Conservation (phyloP, 2,329 filamentous ascomycete genomes). For the Claviceps cyperi region DNA sequence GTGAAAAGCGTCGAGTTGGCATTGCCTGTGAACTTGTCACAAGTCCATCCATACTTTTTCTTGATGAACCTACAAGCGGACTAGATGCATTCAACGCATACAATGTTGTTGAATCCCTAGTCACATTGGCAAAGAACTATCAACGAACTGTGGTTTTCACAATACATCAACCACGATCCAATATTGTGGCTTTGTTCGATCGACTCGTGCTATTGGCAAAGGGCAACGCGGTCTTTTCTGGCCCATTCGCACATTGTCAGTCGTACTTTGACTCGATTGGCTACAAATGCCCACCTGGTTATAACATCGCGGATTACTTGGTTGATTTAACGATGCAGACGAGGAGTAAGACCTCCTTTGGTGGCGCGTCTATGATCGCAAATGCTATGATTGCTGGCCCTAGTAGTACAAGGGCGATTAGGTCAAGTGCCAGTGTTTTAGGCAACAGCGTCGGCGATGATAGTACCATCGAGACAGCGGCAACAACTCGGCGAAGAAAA, state of each 20-base stretch:
- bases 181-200: slow-evolving; percentile 95
- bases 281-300: slow-evolving; percentile 85
- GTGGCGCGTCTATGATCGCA: slow-evolving; percentile 36
- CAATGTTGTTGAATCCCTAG: slow-evolving; percentile 92
- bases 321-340: slow-evolving; percentile 98
- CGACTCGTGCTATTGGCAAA: slow-evolving; percentile 81
- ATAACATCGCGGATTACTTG: slow-evolving; percentile 97
- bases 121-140: slow-evolving; percentile 88
- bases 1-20: slow-evolving; percentile 88
- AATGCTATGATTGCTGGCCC: slow-evolving; percentile 58
- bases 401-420: slow-evolving; percentile 77
- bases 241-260: slow-evolving; percentile 78
- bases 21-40: slow-evolving; percentile 97
- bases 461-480: slow-evolving; percentile 43
- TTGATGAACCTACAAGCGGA: slow-evolving; percentile 94
- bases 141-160: slow-evolving; percentile 96
- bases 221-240: slow-evolving; percentile 84
- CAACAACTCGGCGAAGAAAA: slow-evolving; percentile 46
- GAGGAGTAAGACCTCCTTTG: slow-evolving; percentile 39
- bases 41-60: slow-evolving; percentile 89
- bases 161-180: slow-evolving; percentile 93
- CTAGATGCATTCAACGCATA: slow-evolving; percentile 95
- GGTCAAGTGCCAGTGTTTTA: slow-evolving; percentile 77
- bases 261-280: slow-evolving; percentile 84
- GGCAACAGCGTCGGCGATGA: slow-evolving; percentile 60